Evolutionary conservation across 768 basidiomycete genomes (phyloP).

Genomic region (Pulveroboletus frians): DNA sequence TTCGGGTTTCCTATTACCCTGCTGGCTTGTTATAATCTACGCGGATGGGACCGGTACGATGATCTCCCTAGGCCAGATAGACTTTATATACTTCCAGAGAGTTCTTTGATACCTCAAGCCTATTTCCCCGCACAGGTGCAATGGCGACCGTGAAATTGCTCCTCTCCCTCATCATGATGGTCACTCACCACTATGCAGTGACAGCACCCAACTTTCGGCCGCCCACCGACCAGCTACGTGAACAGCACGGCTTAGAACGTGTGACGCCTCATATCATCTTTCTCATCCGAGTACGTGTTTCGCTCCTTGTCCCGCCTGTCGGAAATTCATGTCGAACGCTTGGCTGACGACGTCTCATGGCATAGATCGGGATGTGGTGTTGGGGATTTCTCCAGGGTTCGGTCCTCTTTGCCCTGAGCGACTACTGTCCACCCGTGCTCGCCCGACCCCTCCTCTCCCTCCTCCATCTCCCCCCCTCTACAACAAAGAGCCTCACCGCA

Average conservation of each 20-base stretch:
- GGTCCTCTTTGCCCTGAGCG: not conserved
- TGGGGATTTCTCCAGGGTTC: constrained; percentile 11
- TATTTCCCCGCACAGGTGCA: no score
- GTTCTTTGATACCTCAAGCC: no score
- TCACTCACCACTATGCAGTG: not conserved
- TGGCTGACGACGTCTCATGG: not conserved
- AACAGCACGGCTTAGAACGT: constrained; percentile 8
- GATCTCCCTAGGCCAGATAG: no score
- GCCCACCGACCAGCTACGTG: constrained; percentile 5
- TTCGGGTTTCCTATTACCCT: no score
- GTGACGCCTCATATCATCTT: not conserved
- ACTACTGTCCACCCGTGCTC: not conserved
- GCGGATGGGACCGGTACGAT: no score
- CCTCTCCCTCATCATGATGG: not conserved
- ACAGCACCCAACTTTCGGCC: constrained; percentile 19
- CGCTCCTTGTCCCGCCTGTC: not conserved
- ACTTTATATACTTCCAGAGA: no score
- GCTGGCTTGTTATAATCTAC: no score
- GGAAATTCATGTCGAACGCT: no score
- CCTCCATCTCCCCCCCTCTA: not conserved
- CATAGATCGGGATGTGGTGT: not conserved
- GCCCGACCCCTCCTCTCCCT: not conserved
- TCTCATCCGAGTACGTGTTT: not conserved
- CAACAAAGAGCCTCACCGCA: not conserved
- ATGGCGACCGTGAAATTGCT: constrained; percentile 7